Conservation (phyloP, 768 basidiomycete species). For the Collybia nuda region DNA sequence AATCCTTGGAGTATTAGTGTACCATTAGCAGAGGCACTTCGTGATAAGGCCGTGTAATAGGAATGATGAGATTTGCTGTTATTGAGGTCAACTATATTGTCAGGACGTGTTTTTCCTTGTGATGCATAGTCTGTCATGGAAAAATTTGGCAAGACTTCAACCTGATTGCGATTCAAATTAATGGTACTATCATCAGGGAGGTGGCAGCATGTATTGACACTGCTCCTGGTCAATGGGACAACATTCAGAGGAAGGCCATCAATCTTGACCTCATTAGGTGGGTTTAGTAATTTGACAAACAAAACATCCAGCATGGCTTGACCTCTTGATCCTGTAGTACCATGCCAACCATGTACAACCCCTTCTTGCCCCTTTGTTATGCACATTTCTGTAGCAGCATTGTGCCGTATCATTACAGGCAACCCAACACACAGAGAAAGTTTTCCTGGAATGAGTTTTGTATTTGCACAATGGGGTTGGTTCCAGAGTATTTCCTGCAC, state of each 20-base stretch:
- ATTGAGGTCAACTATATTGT: constrained; percentile 25
- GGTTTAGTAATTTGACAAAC: constrained; percentile 6
- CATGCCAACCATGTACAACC: constrained; percentile 23
- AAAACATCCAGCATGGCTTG: constrained; percentile 1
- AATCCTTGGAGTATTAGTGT: constrained; percentile 30
- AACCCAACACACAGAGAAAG: constrained; percentile 28
- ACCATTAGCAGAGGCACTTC: constrained; percentile 22
- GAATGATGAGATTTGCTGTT: constrained; percentile 20
- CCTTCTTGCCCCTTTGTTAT: constrained; percentile 33
- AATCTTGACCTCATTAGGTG: background rate
- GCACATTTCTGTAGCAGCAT: constrained; percentile 30
- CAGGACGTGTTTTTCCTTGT: constrained; percentile 27
- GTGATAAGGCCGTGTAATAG: constrained; percentile 30
- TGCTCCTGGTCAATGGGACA: background rate
- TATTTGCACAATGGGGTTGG: constrained; percentile 19
- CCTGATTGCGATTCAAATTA: background rate
- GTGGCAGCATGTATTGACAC: constrained; percentile 21
- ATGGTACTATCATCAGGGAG: constrained; percentile 19
- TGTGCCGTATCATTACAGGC: constrained; percentile 30
- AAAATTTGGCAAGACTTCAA: background rate
- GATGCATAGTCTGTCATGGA: constrained; percentile 32
- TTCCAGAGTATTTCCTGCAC: constrained; percentile 20
- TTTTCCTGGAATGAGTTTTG: constrained; percentile 22
- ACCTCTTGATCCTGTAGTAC: background rate
- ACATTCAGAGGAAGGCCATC: constrained; percentile 7